Evolutionary conservation across 352 stramenopile species (phyloP).

Genomic region (Phytophthora syringae): DNA sequence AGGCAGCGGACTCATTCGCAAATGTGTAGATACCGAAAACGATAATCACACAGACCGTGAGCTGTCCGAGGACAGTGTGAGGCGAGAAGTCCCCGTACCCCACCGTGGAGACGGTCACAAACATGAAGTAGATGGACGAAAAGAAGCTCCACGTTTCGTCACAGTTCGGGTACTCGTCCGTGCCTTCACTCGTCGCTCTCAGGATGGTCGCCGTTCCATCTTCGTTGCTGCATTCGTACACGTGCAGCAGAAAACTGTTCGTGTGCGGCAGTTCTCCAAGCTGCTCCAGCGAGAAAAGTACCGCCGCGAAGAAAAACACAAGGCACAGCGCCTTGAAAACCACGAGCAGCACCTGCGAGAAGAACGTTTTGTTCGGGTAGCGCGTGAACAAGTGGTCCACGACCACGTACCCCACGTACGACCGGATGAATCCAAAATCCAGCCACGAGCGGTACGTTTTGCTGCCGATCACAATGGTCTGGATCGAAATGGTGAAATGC

Average conservation of each 20-base stretch:
- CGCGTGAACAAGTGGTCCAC: slow-evolving; percentile 72
- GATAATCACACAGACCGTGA: slow-evolving; percentile 85
- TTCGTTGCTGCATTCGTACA: slow-evolving; percentile 81
- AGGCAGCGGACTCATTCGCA: slow-evolving; percentile 79
- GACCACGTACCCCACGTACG: slow-evolving; percentile 87
- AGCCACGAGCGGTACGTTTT: slow-evolving; percentile 79
- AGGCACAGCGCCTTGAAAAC: slow-evolving; percentile 80
- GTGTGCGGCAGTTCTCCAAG: slow-evolving; percentile 84
- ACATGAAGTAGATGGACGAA: slow-evolving; percentile 91
- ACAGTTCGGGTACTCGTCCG: slow-evolving; percentile 59
- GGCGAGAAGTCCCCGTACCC: slow-evolving; percentile 88
- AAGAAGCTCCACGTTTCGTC: slow-evolving; percentile 88
- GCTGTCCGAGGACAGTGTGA: slow-evolving; percentile 81
- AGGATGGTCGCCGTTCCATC: slow-evolving; percentile 58
- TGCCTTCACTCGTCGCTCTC: slow-evolving; percentile 57
- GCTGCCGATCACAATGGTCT: slow-evolving; percentile 60
- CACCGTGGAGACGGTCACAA: slow-evolving; percentile 89
- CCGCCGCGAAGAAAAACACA: slow-evolving; percentile 85
- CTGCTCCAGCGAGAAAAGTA: slow-evolving; percentile 87
- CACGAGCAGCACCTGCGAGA: slow-evolving; percentile 77
- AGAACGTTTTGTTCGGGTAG: slow-evolving; percentile 84
- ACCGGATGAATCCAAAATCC: slow-evolving; percentile 84
- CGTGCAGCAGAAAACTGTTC: slow-evolving; percentile 83
- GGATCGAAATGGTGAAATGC: slow-evolving; percentile 81
- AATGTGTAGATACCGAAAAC: slow-evolving; percentile 90